phyloP scores from a whole-genome alignment of 495 filamentous ascomycete genomes.

The Penicillium egyptiacum region DNA sequence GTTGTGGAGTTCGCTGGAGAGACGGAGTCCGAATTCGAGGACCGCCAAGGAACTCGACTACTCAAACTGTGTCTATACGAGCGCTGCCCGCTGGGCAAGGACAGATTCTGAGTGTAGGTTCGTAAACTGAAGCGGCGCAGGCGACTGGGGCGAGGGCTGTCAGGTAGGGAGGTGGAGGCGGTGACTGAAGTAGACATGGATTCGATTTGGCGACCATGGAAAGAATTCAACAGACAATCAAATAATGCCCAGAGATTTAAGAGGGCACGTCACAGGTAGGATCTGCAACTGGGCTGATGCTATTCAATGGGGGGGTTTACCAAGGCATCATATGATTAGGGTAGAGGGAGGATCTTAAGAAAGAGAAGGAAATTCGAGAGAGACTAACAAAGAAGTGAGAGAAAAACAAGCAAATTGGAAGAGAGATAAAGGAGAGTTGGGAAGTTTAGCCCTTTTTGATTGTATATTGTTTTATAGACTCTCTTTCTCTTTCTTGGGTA shows the following conservation, averaged over 20 bases:
- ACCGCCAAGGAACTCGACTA: constrained; percentile 41
- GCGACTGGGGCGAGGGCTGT: constrained; percentile 53
- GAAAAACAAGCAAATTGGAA: background rate
- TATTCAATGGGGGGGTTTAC: background rate
- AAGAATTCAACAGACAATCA: background rate
- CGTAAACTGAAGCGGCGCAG: constrained; percentile 72
- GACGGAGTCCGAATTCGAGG: constrained; percentile 32
- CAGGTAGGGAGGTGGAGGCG: constrained; percentile 42
- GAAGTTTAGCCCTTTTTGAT: background rate
- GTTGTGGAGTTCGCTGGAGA: constrained; percentile 28
- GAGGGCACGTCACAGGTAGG: constrained; percentile 7
- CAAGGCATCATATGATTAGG: constrained; percentile 11
- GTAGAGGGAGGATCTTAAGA: background rate
- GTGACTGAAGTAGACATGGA: constrained; percentile 43
- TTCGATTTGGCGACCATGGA: constrained; percentile 5
- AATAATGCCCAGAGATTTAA: constrained; percentile 2
- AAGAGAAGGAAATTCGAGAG: background rate
- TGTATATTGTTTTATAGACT: background rate
- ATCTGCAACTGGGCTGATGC: constrained; percentile 25
- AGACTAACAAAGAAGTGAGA: background rate
- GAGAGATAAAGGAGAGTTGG: background rate
- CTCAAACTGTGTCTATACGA: constrained; percentile 37
- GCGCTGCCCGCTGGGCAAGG: constrained; percentile 32
- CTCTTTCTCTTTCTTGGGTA: too few species aligned
- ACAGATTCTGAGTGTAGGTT: constrained; percentile 64